Percentiles rank a stretch among this genome's conserved stretches.
Conservation (phyloP, 2,329 filamentous ascomycete genomes). For the Macrophomina pseudophaseolina region DNA sequence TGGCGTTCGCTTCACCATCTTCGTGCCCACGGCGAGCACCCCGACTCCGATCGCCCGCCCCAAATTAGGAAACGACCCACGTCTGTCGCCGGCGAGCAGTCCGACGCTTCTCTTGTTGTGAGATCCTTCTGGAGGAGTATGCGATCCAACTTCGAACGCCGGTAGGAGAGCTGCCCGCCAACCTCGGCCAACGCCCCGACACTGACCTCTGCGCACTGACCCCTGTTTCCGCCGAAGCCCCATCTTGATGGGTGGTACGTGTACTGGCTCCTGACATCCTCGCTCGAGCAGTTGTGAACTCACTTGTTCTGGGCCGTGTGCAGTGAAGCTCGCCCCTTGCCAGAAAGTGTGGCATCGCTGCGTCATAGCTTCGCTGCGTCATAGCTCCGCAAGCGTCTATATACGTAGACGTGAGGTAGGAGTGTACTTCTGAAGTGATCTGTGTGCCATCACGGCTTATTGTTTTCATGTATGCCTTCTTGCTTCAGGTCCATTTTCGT, state of each 20-base stretch:
- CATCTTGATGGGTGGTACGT: neutral
- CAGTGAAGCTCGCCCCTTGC: no score
- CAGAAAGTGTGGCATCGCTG: no score
- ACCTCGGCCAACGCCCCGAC: neutral
- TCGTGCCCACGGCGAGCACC: slow-evolving; percentile 4
- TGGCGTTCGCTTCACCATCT: slow-evolving; percentile 7
- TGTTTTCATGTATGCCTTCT: no score
- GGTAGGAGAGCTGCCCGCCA: slow-evolving; percentile 6
- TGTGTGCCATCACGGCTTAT: no score
- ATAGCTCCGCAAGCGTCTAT: no score
- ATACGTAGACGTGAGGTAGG: no score
- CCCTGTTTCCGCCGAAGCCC: neutral
- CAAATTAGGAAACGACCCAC: slow-evolving; percentile 3
- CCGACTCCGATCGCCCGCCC: slow-evolving; percentile 12
- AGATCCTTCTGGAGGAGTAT: neutral
- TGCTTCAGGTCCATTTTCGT: no score
- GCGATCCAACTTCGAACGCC: neutral
- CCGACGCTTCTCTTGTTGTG: neutral
- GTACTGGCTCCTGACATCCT: no score
- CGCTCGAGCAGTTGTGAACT: no score
- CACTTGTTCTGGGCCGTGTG: no score
- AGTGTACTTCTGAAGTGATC: no score
- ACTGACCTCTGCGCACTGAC: neutral
- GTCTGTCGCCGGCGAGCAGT: slow-evolving; percentile 3
- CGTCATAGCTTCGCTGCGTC: no score